Conservation (phyloP, 2,329 filamentous ascomycete genomes). For the Fusarium floridanum region DNA sequence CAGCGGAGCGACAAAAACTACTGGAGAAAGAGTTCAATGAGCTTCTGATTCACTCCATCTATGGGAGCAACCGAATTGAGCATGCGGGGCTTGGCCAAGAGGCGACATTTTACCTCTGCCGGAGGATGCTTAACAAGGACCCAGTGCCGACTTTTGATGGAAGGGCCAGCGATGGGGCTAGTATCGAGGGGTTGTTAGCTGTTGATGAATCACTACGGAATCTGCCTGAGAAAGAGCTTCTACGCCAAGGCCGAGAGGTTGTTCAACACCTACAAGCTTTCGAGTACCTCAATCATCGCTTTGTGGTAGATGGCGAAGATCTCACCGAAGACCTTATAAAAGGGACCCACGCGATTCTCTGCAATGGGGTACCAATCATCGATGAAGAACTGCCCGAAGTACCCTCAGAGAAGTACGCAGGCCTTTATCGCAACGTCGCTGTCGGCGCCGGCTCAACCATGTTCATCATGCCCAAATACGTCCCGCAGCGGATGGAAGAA, state of each 20-base stretch:
- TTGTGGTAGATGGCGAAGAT: slow-evolving; percentile 7
- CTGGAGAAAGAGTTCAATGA: neutral
- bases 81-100: slow-evolving; percentile 30
- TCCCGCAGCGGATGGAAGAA: slow-evolving; percentile 45
- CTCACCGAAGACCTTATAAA: slow-evolving; percentile 39
- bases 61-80: slow-evolving; percentile 46
- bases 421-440: slow-evolving; percentile 38
- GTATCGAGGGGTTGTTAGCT: slow-evolving; percentile 10
- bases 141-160: slow-evolving; percentile 9
- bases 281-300: slow-evolving; percentile 29
- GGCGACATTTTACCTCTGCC: slow-evolving; percentile 35
- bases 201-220: neutral
- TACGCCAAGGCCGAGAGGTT: slow-evolving; percentile 36
- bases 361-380: slow-evolving; percentile 10
- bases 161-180: no score
- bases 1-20: accelerated
- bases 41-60: slow-evolving; percentile 30
- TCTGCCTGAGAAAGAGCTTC: neutral
- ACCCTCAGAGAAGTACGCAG: slow-evolving; percentile 38
- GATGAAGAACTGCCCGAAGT: slow-evolving; percentile 7
- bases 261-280: slow-evolving; percentile 42
- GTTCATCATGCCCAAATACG: slow-evolving; percentile 42
- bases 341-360: slow-evolving; percentile 34
- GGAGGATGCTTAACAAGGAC: slow-evolving; percentile 24
- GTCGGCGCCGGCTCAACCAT: slow-evolving; percentile 46